A percentile compares a stretch with the other conserved stretches of the same genome.
These are phyloP conservation scores for Stentor coeruleus DNA, from an alignment of 73 alveolate species.

Conservation along the genomic window DNA sequence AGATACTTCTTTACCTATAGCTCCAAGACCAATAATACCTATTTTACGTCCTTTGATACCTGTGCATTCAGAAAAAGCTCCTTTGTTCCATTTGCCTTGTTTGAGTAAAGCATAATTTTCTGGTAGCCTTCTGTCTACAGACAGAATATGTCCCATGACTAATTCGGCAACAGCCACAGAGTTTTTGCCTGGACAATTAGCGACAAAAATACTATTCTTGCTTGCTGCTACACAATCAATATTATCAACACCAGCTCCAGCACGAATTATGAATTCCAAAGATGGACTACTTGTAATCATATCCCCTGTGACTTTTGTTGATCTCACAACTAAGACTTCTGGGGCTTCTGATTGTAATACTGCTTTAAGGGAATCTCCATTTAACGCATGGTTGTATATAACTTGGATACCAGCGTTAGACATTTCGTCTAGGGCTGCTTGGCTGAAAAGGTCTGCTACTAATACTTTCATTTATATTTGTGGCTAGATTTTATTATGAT, in stretches of 20 bases:
- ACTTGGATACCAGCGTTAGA: slow-evolving; percentile 43
- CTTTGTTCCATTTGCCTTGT: slow-evolving; percentile 69
- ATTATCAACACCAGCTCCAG: slow-evolving; percentile 88
- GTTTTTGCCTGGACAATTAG: slow-evolving; percentile 90
- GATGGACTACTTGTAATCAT: slow-evolving; percentile 55
- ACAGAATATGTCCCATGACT: slow-evolving; percentile 64
- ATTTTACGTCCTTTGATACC: slow-evolving; percentile 76
- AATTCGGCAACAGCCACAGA: slow-evolving; percentile 91
- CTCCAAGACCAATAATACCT: slow-evolving; percentile 80
- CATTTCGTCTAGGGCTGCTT: slow-evolving; percentile 46
- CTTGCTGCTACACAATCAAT: slow-evolving; percentile 68
- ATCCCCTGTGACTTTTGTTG: slow-evolving; percentile 69
- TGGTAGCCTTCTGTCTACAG: slow-evolving; percentile 63
- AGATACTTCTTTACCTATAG: slow-evolving; percentile 54
- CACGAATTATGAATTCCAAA: slow-evolving; percentile 69
- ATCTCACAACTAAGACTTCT: slow-evolving; percentile 58
- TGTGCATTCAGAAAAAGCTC: slow-evolving; percentile 56
- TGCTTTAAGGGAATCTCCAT: slow-evolving; percentile 50
- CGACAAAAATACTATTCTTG: slow-evolving; percentile 65
- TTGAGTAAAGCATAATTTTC: slow-evolving; percentile 33
- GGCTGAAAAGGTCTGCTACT: slow-evolving; percentile 57
- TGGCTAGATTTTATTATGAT: too few species aligned
- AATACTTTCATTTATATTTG: slow-evolving; percentile 35
- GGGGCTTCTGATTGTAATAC: slow-evolving; percentile 46
- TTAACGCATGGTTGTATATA: slow-evolving; percentile 39